phyloP scores from a whole-genome alignment of 495 filamentous ascomycete genomes.

The Amniculicola lignicola region DNA sequence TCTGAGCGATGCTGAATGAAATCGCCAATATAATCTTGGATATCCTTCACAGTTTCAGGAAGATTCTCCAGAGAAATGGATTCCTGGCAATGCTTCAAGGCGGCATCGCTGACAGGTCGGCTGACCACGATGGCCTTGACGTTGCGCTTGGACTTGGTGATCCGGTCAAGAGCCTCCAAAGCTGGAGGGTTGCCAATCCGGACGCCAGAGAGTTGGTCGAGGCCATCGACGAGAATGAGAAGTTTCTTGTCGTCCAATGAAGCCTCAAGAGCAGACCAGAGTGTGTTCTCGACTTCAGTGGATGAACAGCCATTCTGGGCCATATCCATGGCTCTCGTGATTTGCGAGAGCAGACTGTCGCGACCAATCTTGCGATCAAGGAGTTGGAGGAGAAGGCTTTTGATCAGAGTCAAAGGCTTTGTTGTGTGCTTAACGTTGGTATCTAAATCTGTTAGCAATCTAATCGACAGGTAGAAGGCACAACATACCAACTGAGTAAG shows the following conservation, averaged over 20 bases:
- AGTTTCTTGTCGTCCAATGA: conserved; percentile 15
- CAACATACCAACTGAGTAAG: conserved; percentile 51
- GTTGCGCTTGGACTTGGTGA: conserved; percentile 12
- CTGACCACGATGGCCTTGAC: conserved; percentile 28
- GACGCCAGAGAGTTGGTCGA: conserved; percentile 23
- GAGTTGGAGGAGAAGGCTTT: conserved; percentile 25
- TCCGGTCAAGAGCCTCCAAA: conserved; percentile 18
- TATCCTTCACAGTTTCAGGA: conserved; percentile 8
- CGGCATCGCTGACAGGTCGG: conserved; percentile 21
- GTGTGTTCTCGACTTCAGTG: conserved; percentile 30
- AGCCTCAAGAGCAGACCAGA: conserved; percentile 50
- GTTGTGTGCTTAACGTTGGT: conserved; percentile 23
- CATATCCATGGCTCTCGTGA: conserved; percentile 13
- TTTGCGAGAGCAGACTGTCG: conserved; percentile 7
- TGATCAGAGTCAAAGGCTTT: conserved; percentile 23
- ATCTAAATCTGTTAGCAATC: conserved; percentile 13
- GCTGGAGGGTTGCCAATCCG: conserved; percentile 27
- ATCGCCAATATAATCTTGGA: conserved; percentile 17
- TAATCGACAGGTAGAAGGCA: not conserved
- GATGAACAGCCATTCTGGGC: conserved; percentile 5
- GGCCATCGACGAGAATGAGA: conserved; percentile 26
- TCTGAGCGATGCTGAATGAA: conserved; percentile 12
- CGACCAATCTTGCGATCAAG: conserved; percentile 28
- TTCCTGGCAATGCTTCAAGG: conserved; percentile 17
- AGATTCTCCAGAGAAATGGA: conserved; percentile 8